phyloP scores from a whole-genome alignment of 306 rosid genomes.

The Trichosanthes truncata region DNA sequence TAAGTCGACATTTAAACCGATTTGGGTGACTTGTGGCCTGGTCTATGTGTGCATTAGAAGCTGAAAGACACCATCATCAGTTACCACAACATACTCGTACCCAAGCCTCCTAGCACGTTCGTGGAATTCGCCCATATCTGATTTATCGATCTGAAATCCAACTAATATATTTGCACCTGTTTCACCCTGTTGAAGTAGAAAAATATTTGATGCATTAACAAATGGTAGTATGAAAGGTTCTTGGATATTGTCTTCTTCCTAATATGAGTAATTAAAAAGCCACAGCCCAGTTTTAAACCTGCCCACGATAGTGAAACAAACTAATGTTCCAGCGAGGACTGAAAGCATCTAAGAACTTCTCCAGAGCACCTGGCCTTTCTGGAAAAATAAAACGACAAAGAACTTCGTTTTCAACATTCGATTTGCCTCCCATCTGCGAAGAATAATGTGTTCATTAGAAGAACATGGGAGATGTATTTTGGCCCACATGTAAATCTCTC shows the following conservation, averaged over 20 bases:
- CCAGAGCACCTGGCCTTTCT: slow-evolving; percentile 85
- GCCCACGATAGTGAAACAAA: slow-evolving; percentile 73
- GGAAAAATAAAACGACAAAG: slow-evolving; percentile 85
- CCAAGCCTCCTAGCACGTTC: slow-evolving; percentile 40
- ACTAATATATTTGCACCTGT: slow-evolving; percentile 78
- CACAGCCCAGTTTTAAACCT: slow-evolving; percentile 30
- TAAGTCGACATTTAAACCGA: background rate
- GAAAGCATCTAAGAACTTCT: slow-evolving; percentile 76
- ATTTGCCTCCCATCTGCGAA: slow-evolving; percentile 75
- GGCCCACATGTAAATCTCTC: background rate
- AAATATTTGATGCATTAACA: background rate
- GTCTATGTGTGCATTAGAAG: slow-evolving; percentile 59
- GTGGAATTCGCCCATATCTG: slow-evolving; percentile 58
- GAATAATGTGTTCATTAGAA: slow-evolving; percentile 3
- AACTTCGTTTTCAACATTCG: slow-evolving; percentile 53
- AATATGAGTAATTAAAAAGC: background rate
- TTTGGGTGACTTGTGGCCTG: background rate
- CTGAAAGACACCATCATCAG: slow-evolving; percentile 37
- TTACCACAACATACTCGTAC: slow-evolving; percentile 62
- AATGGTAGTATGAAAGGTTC: background rate
- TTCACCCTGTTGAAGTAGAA: slow-evolving; percentile 51
- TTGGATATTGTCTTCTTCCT: background rate
- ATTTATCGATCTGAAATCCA: slow-evolving; percentile 55
- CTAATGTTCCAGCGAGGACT: slow-evolving; percentile 96
- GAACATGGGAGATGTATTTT: background rate